phyloP scores from a whole-genome alignment of 2,329 filamentous ascomycete genomes.

The Xylariaceae sp. region DNA sequence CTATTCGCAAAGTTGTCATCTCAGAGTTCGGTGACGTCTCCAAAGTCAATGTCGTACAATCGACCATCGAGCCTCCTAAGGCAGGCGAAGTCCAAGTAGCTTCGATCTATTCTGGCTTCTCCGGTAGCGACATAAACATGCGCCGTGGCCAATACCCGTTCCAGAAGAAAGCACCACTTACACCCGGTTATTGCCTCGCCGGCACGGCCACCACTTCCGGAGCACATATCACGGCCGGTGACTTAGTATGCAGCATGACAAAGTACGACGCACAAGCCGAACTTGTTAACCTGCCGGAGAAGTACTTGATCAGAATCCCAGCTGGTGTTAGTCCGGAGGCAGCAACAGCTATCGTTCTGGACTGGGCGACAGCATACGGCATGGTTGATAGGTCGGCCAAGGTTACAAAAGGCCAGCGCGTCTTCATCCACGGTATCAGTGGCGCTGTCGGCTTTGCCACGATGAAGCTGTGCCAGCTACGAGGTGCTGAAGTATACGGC shows the following conservation, averaged over 20 bases:
- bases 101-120: slow-evolving; percentile 35
- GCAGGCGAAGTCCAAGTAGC: slow-evolving; percentile 13
- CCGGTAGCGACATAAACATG: slow-evolving; percentile 49
- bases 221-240: slow-evolving; percentile 30
- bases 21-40: slow-evolving; percentile 16
- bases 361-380: slow-evolving; percentile 45
- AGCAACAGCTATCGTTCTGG: slow-evolving; percentile 40
- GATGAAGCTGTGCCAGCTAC: slow-evolving; percentile 40
- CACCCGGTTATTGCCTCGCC: slow-evolving; percentile 47
- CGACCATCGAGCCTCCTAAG: slow-evolving; percentile 8
- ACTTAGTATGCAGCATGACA: slow-evolving; percentile 36
- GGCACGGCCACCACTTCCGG: slow-evolving; percentile 42
- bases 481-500: slow-evolving; percentile 48
- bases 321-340: slow-evolving; percentile 39
- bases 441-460: slow-evolving; percentile 47
- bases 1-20: slow-evolving; percentile 16
- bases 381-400: slow-evolving; percentile 37
- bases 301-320: slow-evolving; percentile 44
- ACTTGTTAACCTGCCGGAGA: slow-evolving; percentile 45
- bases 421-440: slow-evolving; percentile 51
- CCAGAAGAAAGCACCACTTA: slow-evolving; percentile 45
- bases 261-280: slow-evolving; percentile 44
- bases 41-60: slow-evolving; percentile 9
- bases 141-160: slow-evolving; percentile 46
- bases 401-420: slow-evolving; percentile 42